These are phyloP conservation scores for Cystobasidium onofrii DNA, from an alignment of 768 basidiomycete species.

Conservation along the genomic window DNA sequence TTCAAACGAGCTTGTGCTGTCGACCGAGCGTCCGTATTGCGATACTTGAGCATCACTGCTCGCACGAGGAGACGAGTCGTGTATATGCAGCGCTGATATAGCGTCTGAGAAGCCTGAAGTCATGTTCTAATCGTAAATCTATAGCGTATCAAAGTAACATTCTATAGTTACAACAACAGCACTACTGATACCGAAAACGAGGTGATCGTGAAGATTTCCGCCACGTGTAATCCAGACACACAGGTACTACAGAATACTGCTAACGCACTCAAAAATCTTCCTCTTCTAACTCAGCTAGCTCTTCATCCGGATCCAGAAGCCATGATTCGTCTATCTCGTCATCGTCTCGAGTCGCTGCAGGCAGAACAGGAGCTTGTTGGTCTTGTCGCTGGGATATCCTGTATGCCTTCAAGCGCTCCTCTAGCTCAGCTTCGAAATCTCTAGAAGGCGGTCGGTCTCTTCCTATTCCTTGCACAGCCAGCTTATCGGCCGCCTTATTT, in stretches of 20 bases:
- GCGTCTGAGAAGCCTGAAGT: conserved; percentile 15
- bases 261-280: neutral
- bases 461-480: conserved; percentile 7
- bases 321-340: conserved; percentile 6
- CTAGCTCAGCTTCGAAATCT: conserved; percentile 10
- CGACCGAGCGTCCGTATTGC: conserved; percentile 33
- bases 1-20: conserved; percentile 32
- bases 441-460: neutral
- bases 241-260: no score
- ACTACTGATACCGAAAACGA: neutral
- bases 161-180: conserved; percentile 11
- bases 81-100: conserved; percentile 9
- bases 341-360: neutral
- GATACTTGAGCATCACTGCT: neutral
- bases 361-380: neutral
- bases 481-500: conserved; percentile 10
- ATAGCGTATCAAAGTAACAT: neutral
- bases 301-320: neutral
- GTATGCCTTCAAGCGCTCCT: neutral
- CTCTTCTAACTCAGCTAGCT: neutral
- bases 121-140: neutral
- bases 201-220: neutral
- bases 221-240: no score
- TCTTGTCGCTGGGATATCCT: neutral
- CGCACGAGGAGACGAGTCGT: neutral